phyloP scores from a whole-genome alignment of 805 yeast species.

The Lachancea fermentati region DNA sequence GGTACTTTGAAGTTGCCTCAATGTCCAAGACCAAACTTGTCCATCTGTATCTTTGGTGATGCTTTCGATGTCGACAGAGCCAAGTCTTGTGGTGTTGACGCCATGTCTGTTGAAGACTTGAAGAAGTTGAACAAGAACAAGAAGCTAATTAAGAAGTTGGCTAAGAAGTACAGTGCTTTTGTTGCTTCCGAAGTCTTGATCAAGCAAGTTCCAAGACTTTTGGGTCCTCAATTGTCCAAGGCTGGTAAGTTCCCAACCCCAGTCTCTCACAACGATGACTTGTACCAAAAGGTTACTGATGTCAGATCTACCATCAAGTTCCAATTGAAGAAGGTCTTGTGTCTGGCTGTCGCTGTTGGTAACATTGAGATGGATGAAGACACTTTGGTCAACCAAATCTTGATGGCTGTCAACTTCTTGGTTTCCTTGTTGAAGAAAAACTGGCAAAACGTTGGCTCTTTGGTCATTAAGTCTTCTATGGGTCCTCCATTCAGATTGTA shows the following conservation, averaged over 20 bases:
- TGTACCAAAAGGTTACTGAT: slow-evolving; percentile 91
- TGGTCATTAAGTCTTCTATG: slow-evolving; percentile 98
- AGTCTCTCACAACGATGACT: slow-evolving; percentile 98
- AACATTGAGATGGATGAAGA: slow-evolving; percentile 99
- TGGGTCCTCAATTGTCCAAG: slow-evolving; percentile 99
- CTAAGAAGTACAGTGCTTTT: slow-evolving; percentile 99
- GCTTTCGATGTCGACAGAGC: slow-evolving; percentile 99
- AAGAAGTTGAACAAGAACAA: slow-evolving; percentile 99
- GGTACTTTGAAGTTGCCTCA: slow-evolving; percentile 97
- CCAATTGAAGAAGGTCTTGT: slow-evolving; percentile 99
- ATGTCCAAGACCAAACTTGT: slow-evolving; percentile 99
- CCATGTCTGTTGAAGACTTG: slow-evolving; percentile 99
- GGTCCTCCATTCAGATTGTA: slow-evolving; percentile 99
- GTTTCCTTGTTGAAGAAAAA: slow-evolving; percentile 99
- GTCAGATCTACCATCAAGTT: slow-evolving; percentile 99
- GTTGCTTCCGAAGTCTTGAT: slow-evolving; percentile 98
- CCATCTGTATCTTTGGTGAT: slow-evolving; percentile 99
- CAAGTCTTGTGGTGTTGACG: slow-evolving; percentile 97
- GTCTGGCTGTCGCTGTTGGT: slow-evolving; percentile 99
- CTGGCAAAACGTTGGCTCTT: slow-evolving; percentile 99
- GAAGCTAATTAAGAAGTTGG: slow-evolving; percentile 98
- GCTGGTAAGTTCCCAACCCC: slow-evolving; percentile 99
- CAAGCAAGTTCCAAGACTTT: slow-evolving; percentile 99
- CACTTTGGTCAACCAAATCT: slow-evolving; percentile 90
- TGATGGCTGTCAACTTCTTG: slow-evolving; percentile 98